These are phyloP conservation scores for Voacanga thouarsii DNA, from an alignment of 257 asterid genomes.

Conservation along the genomic window DNA sequence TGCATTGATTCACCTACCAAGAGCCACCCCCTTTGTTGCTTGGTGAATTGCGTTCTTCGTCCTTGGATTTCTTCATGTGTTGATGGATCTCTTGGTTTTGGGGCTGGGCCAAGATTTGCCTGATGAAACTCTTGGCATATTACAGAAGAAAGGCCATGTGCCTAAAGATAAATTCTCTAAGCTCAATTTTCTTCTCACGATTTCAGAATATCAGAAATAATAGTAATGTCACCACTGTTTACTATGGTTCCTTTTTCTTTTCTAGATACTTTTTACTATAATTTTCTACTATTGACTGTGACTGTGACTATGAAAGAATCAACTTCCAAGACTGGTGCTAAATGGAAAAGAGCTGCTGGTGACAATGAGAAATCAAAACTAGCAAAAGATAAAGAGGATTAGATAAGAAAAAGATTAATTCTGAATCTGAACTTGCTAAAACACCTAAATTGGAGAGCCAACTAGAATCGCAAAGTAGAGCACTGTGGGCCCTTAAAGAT, in stretches of 20 bases:
- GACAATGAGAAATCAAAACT: conserved; percentile 46
- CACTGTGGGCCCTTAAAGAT: conserved; percentile 85
- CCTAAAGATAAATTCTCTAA: conserved; percentile 38
- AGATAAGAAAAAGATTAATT: conserved; percentile 18
- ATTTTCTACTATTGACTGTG: no score
- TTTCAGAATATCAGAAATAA: no score
- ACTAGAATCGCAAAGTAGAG: conserved; percentile 66
- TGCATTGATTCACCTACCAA: conserved; percentile 30
- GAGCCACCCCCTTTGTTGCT: conserved; percentile 53
- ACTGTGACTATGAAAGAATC: conserved; percentile 33
- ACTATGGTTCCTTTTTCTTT: no score
- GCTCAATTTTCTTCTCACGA: conserved; percentile 13
- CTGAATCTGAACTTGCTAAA: conserved; percentile 31
- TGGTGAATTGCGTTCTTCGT: conserved; percentile 57
- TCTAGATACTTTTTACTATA: no score
- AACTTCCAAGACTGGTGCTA: conserved; percentile 50
- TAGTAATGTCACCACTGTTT: no score
- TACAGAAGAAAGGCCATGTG: conserved; percentile 46
- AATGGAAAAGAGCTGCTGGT: conserved; percentile 57
- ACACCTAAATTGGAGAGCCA: conserved; percentile 44
- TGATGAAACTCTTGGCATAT: conserved; percentile 38
- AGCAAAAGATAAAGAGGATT: conserved; percentile 48
- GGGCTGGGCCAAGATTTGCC: conserved; percentile 61
- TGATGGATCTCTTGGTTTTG: conserved; percentile 45
- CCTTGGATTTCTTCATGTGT: conserved; percentile 51